Evolutionary conservation across 2,329 filamentous ascomycete species (phyloP).

Genomic region (Cordyceps tenuipes): DNA sequence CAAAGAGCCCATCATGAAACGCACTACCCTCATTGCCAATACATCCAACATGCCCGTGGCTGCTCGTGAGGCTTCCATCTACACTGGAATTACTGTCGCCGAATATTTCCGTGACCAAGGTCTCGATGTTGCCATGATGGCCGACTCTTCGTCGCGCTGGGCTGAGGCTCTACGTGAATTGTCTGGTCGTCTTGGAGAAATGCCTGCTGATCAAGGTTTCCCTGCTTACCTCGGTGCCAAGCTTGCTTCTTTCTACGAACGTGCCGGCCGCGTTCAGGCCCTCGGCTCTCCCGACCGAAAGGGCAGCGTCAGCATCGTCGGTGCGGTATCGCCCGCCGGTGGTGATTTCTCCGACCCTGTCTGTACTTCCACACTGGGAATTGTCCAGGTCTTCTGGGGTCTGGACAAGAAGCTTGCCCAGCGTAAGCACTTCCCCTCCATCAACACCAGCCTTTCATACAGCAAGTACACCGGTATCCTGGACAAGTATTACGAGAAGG

Average conservation of each 20-base stretch:
- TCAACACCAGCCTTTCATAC: slow-evolving; percentile 93
- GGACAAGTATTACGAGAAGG: slow-evolving; percentile 89
- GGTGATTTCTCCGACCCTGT: slow-evolving; percentile 99
- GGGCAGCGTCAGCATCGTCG: slow-evolving; percentile 95
- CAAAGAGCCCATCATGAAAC: slow-evolving; percentile 99
- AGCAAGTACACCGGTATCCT: slow-evolving; percentile 88
- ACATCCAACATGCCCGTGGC: slow-evolving; percentile 99
- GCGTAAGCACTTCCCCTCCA: slow-evolving; percentile 97
- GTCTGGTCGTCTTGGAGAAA: slow-evolving; percentile 96
- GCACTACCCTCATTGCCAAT: slow-evolving; percentile 95
- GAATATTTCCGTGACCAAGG: slow-evolving; percentile 98
- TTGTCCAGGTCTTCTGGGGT: slow-evolving; percentile 99
- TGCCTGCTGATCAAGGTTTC: slow-evolving; percentile 99
- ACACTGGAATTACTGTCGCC: slow-evolving; percentile 88
- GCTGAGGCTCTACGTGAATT: slow-evolving; percentile 97
- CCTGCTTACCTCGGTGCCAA: slow-evolving; percentile 95
- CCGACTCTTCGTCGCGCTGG: slow-evolving; percentile 96
- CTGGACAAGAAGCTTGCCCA: slow-evolving; percentile 99
- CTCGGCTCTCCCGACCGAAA: slow-evolving; percentile 82
- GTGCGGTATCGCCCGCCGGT: slow-evolving; percentile 91
- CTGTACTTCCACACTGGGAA: slow-evolving; percentile 85
- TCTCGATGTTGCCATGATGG: slow-evolving; percentile 99
- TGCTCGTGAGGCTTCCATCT: slow-evolving; percentile 96
- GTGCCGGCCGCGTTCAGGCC: slow-evolving; percentile 77
- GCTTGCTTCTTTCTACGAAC: slow-evolving; percentile 98